Conservation (phyloP, 768 basidiomycete species). For the Trametes sanguinea region DNA sequence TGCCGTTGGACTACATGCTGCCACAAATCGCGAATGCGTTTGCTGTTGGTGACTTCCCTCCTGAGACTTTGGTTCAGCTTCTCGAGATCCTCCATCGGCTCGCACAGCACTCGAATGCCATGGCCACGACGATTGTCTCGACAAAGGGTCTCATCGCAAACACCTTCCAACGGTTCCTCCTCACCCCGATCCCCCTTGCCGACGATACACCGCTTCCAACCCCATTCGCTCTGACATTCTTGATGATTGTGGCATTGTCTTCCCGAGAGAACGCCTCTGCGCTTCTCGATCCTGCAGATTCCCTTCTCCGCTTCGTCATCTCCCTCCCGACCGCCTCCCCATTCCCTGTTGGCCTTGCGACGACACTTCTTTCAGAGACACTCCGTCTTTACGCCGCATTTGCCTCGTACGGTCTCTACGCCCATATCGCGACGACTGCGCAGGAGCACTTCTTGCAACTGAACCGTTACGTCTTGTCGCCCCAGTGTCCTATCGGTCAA, state of each 20-base stretch:
- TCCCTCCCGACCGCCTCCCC: conserved; percentile 50
- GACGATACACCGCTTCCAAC: conserved; percentile 37
- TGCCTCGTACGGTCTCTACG: conserved; percentile 77
- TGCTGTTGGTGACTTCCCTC: conserved; percentile 45
- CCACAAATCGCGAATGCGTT: conserved; percentile 49
- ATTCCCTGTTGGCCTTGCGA: conserved; percentile 40
- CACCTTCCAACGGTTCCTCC: conserved; percentile 58
- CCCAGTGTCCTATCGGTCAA: conserved; percentile 36
- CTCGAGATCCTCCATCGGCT: conserved; percentile 62
- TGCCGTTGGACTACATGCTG: conserved; percentile 49
- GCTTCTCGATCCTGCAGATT: conserved; percentile 58
- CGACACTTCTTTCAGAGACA: conserved; percentile 53
- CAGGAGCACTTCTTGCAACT: conserved; percentile 55
- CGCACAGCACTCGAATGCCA: conserved; percentile 55
- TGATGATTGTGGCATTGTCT: conserved; percentile 58
- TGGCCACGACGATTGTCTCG: conserved; percentile 52
- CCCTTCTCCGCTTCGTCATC: conserved; percentile 72
- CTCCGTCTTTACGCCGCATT: conserved; percentile 66
- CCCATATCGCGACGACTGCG: conserved; percentile 68
- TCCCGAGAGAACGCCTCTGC: conserved; percentile 68
- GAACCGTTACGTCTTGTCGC: conserved; percentile 46
- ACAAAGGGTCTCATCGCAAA: conserved; percentile 54
- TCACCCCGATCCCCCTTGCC: conserved; percentile 49
- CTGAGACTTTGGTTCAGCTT: conserved; percentile 55
- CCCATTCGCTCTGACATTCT: conserved; percentile 55